These are phyloP conservation scores for Microsporum ferrugineum DNA, from an alignment of 2,329 filamentous ascomycete species.

Conservation along the genomic window DNA sequence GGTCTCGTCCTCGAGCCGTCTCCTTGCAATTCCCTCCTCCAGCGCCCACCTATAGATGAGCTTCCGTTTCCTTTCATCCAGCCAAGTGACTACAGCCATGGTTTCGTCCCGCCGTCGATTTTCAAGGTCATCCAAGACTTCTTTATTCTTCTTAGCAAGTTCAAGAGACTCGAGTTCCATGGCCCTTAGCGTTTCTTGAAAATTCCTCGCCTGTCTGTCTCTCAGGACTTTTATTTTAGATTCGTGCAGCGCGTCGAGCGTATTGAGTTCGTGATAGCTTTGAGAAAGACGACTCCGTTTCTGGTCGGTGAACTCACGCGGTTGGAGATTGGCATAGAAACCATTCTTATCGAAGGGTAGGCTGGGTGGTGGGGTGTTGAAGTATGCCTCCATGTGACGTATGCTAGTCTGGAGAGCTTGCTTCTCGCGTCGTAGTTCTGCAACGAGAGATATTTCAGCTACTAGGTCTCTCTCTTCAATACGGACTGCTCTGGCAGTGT, in stretches of 20 bases:
- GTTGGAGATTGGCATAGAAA: constrained; percentile 15
- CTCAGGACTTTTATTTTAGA: constrained; percentile 38
- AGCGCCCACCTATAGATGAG: constrained; percentile 32
- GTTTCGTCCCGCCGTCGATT: constrained; percentile 27
- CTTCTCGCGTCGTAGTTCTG: constrained; percentile 36
- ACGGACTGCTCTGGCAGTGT: constrained; percentile 23
- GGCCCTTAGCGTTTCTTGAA: constrained; percentile 29
- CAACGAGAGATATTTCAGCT: constrained; percentile 34
- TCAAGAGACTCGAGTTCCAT: constrained; percentile 31
- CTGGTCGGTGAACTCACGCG: constrained; percentile 30
- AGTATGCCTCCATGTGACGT: constrained; percentile 39
- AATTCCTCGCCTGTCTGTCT: constrained; percentile 34
- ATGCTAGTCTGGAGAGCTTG: constrained; percentile 34
- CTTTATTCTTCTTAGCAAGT: constrained; percentile 25
- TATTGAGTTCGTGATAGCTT: constrained; percentile 33
- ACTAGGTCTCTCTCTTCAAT: constrained; percentile 36
- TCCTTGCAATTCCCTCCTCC: constrained; percentile 33
- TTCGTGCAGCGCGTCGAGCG: constrained; percentile 34
- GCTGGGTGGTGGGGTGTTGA: constrained; percentile 20
- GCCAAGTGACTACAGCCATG: constrained; percentile 19
- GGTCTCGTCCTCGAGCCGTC: constrained; percentile 28
- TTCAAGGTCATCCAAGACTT: constrained; percentile 26
- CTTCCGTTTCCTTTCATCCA: constrained; percentile 26
- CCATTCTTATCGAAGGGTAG: constrained; percentile 11
- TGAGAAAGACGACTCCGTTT: constrained; percentile 36